Conservation (phyloP, 2,329 filamentous ascomycete genomes). For the Ascochyta pisi region DNA sequence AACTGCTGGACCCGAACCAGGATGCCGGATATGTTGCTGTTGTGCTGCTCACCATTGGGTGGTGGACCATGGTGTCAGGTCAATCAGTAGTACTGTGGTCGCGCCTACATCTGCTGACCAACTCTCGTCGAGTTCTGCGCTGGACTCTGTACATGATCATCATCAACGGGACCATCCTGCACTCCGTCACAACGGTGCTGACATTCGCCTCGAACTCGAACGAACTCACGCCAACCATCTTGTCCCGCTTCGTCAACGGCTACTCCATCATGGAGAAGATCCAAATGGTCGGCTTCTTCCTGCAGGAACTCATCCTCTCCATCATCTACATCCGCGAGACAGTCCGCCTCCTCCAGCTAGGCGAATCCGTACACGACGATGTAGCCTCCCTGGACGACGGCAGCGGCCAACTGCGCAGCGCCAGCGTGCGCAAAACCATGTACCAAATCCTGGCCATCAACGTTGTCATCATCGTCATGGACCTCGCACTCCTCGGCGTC, state of each 20-base stretch:
- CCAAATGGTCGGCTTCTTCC: slow-evolving; percentile 53
- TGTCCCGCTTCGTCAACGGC: slow-evolving; percentile 39
- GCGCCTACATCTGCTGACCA: slow-evolving; percentile 65
- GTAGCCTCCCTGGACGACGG: slow-evolving; percentile 43
- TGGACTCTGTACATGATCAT: slow-evolving; percentile 65
- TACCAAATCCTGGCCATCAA: slow-evolving; percentile 46
- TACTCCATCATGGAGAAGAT: slow-evolving; percentile 56
- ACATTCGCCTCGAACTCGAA: slow-evolving; percentile 60
- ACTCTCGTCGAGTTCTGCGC: slow-evolving; percentile 57
- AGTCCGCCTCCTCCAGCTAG: slow-evolving; percentile 52
- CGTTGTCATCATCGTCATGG: slow-evolving; percentile 44
- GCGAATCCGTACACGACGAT: slow-evolving; percentile 34
- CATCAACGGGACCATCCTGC: slow-evolving; percentile 59
- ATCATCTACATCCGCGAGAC: slow-evolving; percentile 63
- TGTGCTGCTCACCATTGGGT: slow-evolving; percentile 58
- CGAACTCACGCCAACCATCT: slow-evolving; percentile 27
- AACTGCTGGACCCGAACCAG: slow-evolving; percentile 35
- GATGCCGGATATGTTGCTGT: slow-evolving; percentile 49
- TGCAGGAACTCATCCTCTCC: slow-evolving; percentile 50
- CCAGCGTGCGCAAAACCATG: slow-evolving; percentile 40
- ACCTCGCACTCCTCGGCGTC: slow-evolving; percentile 36
- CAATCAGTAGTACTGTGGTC: slow-evolving; percentile 69
- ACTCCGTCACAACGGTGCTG: slow-evolving; percentile 62
- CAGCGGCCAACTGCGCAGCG: slow-evolving; percentile 27
- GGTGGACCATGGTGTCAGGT: slow-evolving; percentile 68